Percentiles rank a stretch among this genome's conserved stretches.
phyloP scores from a whole-genome alignment of 2,329 filamentous ascomycete genomes.

The Polytolypa hystricis region DNA sequence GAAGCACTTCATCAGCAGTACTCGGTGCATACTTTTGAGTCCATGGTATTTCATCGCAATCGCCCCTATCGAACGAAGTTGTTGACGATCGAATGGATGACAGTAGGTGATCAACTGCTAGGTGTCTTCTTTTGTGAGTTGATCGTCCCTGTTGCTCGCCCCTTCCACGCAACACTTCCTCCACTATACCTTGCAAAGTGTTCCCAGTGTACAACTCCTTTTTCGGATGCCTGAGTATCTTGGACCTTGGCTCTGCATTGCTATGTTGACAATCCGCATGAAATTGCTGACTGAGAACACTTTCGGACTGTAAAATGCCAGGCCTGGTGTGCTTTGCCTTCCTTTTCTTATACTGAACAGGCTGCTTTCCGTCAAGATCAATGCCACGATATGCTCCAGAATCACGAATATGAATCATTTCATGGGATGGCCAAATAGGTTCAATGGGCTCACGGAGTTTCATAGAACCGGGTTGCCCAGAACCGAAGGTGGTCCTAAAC shows the following conservation, averaged over 20 bases:
- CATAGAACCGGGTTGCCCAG: too few relatives aligned
- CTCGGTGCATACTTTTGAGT: conserved; percentile 72
- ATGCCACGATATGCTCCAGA: neutral
- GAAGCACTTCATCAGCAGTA: conserved; percentile 60
- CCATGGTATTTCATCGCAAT: conserved; percentile 66
- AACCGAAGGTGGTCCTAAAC: neutral
- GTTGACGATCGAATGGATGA: conserved; percentile 48
- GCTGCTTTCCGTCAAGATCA: neutral
- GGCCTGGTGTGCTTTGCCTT: conserved; percentile 29
- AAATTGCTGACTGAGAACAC: conserved; percentile 18
- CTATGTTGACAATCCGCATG: conserved; percentile 9
- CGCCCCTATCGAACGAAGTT: conserved; percentile 69
- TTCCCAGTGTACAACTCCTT: neutral
- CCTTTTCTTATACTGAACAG: conserved; percentile 16
- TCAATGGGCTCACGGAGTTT: conserved; percentile 19
- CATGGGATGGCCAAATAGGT: conserved; percentile 30
- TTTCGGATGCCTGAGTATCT: conserved; percentile 1
- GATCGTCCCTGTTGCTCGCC: too few relatives aligned
- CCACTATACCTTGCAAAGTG: neutral
- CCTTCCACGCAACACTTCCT: conserved; percentile 1
- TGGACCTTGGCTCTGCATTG: neutral
- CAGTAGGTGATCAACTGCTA: conserved; percentile 51
- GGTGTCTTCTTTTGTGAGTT: conserved; percentile 41
- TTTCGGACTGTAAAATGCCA: conserved; percentile 24
- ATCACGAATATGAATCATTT: conserved; percentile 42